Percentiles rank a stretch among this genome's conserved stretches.
Evolutionary conservation across 1,139 yeast species (phyloP).

Genomic region (Taiozyma sp.): DNA sequence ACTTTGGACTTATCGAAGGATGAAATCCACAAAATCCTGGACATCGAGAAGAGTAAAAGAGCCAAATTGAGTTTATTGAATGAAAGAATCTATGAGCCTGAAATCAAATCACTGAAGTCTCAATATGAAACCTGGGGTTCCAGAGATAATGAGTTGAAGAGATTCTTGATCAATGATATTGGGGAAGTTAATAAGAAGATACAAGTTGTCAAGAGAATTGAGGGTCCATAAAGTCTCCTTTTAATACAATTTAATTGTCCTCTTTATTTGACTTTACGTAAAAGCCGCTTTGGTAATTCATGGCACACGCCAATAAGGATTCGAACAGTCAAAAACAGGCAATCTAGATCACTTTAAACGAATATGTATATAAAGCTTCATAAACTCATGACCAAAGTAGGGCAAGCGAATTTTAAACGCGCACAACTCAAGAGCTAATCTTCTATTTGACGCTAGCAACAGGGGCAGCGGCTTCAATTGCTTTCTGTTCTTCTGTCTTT

Average conservation of each 20-base stretch:
- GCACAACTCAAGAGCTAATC: no score
- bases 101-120: conserved; percentile 11
- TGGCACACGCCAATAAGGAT: no score
- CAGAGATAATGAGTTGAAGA: conserved; percentile 35
- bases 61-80: conserved; percentile 13
- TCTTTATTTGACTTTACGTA: no score
- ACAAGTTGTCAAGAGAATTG: conserved; percentile 25
- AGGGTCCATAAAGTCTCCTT: not conserved
- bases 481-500: not conserved
- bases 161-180: conserved; percentile 34
- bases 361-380: not conserved
- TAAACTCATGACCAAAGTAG: not conserved
- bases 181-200: conserved; percentile 31
- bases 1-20: conserved; percentile 14
- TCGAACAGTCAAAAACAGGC: no score
- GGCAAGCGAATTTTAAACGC: not conserved
- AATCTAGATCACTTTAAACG: not conserved
- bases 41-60: conserved; percentile 18
- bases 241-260: no score
- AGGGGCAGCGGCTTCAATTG: not conserved
- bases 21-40: conserved; percentile 14
- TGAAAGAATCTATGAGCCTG: conserved; percentile 17
- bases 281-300: no score
- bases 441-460: not conserved
- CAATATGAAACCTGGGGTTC: conserved; percentile 38